phyloP scores from a whole-genome alignment of 192 early-diverging fungal genomes.

The Cladochytrium replicatum region DNA sequence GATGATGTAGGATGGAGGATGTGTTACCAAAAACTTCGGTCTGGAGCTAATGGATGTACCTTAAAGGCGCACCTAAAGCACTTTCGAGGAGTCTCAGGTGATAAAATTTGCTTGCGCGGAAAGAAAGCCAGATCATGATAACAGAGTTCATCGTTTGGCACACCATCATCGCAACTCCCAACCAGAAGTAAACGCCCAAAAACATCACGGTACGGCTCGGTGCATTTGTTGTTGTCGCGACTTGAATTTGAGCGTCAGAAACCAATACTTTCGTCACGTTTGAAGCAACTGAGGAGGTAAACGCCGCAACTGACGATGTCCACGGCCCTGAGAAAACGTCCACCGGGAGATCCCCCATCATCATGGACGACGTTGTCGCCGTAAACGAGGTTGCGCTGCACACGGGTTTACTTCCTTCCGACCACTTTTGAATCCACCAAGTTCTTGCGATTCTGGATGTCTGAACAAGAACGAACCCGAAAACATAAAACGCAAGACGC shows the following conservation, averaged over 20 bases:
- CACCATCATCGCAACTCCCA: conserved; percentile 15
- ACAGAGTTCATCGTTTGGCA: conserved; percentile 5
- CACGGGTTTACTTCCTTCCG: conserved; percentile 12
- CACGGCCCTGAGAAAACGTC: no score
- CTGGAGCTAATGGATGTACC: no score
- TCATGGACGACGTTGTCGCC: not conserved
- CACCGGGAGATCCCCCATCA: no score
- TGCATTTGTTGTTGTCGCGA: no score
- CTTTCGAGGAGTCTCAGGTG: conserved; percentile 23
- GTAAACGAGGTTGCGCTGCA: not conserved
- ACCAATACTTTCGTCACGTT: no score
- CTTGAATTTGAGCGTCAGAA: no score
- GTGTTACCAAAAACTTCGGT: no score
- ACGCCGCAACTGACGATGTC: no score
- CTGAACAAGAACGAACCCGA: conserved; percentile 12
- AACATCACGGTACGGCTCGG: conserved; percentile 10
- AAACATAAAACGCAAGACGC: conserved; percentile 18
- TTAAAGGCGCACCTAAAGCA: conserved; percentile 30
- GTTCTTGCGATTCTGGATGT: conserved; percentile 18
- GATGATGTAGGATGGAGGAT: no score
- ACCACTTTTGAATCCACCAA: conserved; percentile 33
- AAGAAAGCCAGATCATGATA: conserved; percentile 6
- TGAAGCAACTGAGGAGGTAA: no score
- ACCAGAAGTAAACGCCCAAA: conserved; percentile 22
- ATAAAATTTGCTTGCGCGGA: no score